Evolutionary conservation across 495 filamentous ascomycete species (phyloP).

Genomic region (Cercophora newfieldiana): DNA sequence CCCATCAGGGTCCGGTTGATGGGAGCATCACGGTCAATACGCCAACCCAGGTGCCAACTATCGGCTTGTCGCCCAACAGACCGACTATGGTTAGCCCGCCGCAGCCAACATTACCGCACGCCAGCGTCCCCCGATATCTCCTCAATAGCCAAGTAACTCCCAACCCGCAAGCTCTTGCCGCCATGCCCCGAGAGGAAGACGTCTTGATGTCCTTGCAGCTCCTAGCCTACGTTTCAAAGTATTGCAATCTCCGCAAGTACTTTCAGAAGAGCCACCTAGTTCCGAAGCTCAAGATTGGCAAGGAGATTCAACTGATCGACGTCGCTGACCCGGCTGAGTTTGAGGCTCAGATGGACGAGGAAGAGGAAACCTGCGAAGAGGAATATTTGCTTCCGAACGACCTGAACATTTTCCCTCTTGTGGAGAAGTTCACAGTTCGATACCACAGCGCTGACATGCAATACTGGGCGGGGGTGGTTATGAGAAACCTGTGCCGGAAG

Average conservation of each 20-base stretch:
- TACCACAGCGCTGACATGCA: slow-evolving; percentile 97
- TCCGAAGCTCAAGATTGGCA: slow-evolving; percentile 84
- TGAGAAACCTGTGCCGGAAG: slow-evolving; percentile 97
- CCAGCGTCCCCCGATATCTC: slow-evolving; percentile 68
- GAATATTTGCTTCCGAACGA: slow-evolving; percentile 92
- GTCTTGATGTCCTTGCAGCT: slow-evolving; percentile 98
- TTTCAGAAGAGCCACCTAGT: slow-evolving; percentile 95
- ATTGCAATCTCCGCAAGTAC: slow-evolving; percentile 91
- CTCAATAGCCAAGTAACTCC: slow-evolving; percentile 66
- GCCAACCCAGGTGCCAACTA: slow-evolving; percentile 55
- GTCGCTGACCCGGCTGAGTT: slow-evolving; percentile 52
- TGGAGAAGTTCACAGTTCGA: slow-evolving; percentile 96
- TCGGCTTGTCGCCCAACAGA: slow-evolving; percentile 76
- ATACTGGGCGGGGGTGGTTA: slow-evolving; percentile 98
- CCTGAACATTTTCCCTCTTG: slow-evolving; percentile 96
- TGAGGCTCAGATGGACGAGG: slow-evolving; percentile 44
- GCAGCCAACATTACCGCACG: slow-evolving; percentile 65
- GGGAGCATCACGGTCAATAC: slow-evolving; percentile 70
- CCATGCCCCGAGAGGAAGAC: slow-evolving; percentile 95
- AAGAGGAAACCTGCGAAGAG: slow-evolving; percentile 65
- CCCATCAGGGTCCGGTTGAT: slow-evolving; percentile 83
- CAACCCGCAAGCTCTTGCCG: slow-evolving; percentile 69
- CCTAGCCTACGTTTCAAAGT: slow-evolving; percentile 96
- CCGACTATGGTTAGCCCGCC: slow-evolving; percentile 70
- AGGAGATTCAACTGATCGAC: slow-evolving; percentile 77